Base-by-base conservation (phyloP, 208 protist genomes). In the Balamuthia mandrillaris region DNA sequence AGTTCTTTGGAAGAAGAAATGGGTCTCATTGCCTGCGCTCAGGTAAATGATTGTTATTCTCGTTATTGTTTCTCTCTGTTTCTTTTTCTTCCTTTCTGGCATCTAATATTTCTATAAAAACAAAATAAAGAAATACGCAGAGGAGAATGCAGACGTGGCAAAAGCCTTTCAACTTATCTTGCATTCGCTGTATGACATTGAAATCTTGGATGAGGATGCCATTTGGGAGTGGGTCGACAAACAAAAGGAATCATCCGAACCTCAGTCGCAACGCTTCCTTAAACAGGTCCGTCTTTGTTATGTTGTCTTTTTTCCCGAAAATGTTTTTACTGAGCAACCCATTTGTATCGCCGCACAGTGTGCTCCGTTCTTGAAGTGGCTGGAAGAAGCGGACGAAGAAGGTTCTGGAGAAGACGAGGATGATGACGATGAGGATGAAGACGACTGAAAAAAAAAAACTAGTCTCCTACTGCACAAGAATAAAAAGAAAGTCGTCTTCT, bases 161-260 rank as follows among this genome's bases (percentile, higher is more conserved):
- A 24, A 24, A 21, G 66, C 27, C 42, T 77, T 77, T 42, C n/a
- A 52, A 42, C 66, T 52, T 27, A 42, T 45, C n/a, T 18, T 77
- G 29, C 27, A 77, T 42, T 33, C 27, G 16, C 66, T 77, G 39
- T 77, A 77, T 33, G 37, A 77, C 66, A 7, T 77, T n/a, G 66
- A 77, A n/a, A 77, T 77, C 44, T 14, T 77, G 12, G 44, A 52
- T 10, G 66, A 77, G 66, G 66, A 77, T 33, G 27, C 66, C 21
- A 18, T 77, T 9, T 77, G 37, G 37, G 66, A 33, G 33, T 77
- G 66, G 66, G 27, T 52, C 29, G 27, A 33, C 37, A 52, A 29
- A 33, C 33, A 52, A 27, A 33, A 24, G 39, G 39, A 77, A 33
- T 41, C 66, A 2, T 41, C 66, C 2, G 66, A 77, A 33, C 27